Percentiles rank a stretch among this genome's conserved stretches.
phyloP scores from a whole-genome alignment of 495 filamentous ascomycete genomes.

The Penicillium atrosanguineum region DNA sequence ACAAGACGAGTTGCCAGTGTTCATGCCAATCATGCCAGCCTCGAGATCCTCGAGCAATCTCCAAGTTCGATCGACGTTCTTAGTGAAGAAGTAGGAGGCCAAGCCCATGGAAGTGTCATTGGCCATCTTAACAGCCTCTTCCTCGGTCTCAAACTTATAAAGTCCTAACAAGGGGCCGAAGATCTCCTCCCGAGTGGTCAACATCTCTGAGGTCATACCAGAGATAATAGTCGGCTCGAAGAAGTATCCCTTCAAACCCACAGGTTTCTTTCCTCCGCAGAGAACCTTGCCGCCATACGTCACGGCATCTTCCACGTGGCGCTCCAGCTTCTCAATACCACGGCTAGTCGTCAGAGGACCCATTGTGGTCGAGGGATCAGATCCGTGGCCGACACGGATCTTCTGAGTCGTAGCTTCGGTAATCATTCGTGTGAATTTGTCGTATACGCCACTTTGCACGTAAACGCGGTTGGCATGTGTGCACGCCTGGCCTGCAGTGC shows the following conservation, averaged over 20 bases:
- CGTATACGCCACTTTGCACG: conserved; percentile 40
- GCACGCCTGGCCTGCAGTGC: conserved; percentile 59
- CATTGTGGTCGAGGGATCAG: neutral
- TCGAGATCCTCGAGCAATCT: conserved; percentile 24
- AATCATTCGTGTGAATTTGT: neutral
- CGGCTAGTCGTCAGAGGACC: conserved; percentile 8
- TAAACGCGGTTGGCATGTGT: conserved; percentile 61
- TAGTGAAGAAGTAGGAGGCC: conserved; percentile 27
- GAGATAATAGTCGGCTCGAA: conserved; percentile 68
- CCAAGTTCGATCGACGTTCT: conserved; percentile 18
- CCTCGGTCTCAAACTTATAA: conserved; percentile 26
- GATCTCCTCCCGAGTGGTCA: conserved; percentile 31
- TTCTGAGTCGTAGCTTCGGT: neutral
- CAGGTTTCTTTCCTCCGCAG: conserved; percentile 6
- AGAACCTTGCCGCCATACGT: conserved; percentile 13
- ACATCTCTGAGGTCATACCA: conserved; percentile 52
- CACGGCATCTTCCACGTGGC: conserved; percentile 18
- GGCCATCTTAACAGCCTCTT: conserved; percentile 23
- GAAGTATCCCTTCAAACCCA: conserved; percentile 35
- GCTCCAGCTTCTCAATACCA: conserved; percentile 18
- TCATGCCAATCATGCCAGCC: conserved; percentile 32
- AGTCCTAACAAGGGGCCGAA: conserved; percentile 28
- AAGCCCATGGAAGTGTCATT: conserved; percentile 26
- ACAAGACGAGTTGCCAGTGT: conserved; percentile 53
- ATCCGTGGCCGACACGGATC: conserved; percentile 9